A percentile compares a stretch with the other conserved stretches of the same genome.
Conservation (phyloP, 768 basidiomycete species). For the Clitopilus hobsonii region DNA sequence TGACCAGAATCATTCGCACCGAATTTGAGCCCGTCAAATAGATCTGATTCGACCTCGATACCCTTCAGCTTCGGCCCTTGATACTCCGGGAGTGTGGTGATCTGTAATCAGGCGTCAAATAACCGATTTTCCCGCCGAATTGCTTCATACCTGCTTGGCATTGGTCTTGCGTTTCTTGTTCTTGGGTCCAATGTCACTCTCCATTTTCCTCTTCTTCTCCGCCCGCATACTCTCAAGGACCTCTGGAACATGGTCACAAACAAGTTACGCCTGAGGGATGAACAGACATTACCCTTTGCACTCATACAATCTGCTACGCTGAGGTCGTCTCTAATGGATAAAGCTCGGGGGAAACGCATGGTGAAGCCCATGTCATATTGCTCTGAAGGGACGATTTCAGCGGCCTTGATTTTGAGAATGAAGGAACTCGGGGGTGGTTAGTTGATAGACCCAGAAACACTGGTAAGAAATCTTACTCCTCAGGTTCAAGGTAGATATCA, state of each 20-base stretch:
- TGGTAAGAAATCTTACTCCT: constrained; percentile 50
- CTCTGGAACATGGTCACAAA: constrained; percentile 27
- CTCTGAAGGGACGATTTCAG: constrained; percentile 78
- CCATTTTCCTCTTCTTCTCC: constrained; percentile 74
- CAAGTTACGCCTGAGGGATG: background rate
- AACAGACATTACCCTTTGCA: constrained; percentile 47
- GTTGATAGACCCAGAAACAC: background rate
- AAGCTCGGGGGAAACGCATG: constrained; percentile 90
- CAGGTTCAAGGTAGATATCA: constrained; percentile 86
- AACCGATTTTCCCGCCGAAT: too few relatives aligned
- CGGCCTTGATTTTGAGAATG: constrained; percentile 88
- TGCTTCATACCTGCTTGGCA: constrained; percentile 40
- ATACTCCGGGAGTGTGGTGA: constrained; percentile 59
- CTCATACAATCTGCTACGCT: constrained; percentile 68
- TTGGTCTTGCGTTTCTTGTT: constrained; percentile 45
- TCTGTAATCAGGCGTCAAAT: constrained; percentile 26
- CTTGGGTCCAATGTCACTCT: constrained; percentile 48
- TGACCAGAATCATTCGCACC: constrained; percentile 39
- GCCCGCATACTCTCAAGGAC: constrained; percentile 56
- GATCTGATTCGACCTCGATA: constrained; percentile 51
- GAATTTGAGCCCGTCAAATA: constrained; percentile 78
- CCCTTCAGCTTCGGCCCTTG: constrained; percentile 59
- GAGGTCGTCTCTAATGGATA: constrained; percentile 77
- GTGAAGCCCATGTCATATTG: constrained; percentile 84
- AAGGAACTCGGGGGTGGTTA: constrained; percentile 67